phyloP scores from a whole-genome alignment of 2,329 filamentous ascomycete species.

The Aspergillaceae sp. region DNA sequence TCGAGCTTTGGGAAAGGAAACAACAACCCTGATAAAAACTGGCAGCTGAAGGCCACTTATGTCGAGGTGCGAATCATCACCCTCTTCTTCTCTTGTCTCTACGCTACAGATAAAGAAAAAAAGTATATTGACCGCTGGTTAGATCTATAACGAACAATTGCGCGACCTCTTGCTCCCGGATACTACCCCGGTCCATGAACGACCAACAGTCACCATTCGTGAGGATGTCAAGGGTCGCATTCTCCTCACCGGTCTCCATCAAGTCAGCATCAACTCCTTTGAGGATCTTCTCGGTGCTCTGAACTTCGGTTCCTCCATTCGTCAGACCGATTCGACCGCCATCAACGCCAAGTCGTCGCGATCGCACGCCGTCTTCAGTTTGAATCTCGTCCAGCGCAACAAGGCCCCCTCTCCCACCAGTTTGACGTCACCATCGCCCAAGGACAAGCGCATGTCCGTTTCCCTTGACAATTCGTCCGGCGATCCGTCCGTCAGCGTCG shows the following conservation, averaged over 20 bases:
- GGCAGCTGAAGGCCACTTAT: constrained; percentile 90
- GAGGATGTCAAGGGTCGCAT: constrained; percentile 95
- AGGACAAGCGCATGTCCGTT: constrained; percentile 80
- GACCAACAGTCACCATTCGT: constrained; percentile 75
- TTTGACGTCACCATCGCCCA: constrained; percentile 38
- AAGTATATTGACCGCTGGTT: constrained; percentile 4
- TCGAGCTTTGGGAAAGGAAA: constrained; percentile 37
- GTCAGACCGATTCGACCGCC: constrained; percentile 92
- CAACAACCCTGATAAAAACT: constrained; percentile 56
- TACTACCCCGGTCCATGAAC: constrained; percentile 57
- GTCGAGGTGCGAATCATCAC: constrained; percentile 51
- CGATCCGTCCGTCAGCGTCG: constrained; percentile 64
- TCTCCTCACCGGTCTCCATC: constrained; percentile 78
- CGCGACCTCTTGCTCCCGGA: constrained; percentile 83
- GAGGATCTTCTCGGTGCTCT: constrained; percentile 84
- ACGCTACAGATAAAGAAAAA: no score
- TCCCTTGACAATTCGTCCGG: constrained; percentile 69
- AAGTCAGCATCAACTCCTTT: constrained; percentile 80
- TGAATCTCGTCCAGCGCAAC: constrained; percentile 72
- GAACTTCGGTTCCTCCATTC: constrained; percentile 85
- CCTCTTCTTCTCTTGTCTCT: no score
- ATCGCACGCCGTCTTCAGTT: constrained; percentile 92
- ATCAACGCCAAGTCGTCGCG: constrained; percentile 97
- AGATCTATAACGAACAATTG: constrained; percentile 97
- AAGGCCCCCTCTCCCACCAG: constrained; percentile 38